Evolutionary conservation across 164 flowering plant species (phyloP).

Genomic region (Stephania yunnanensis): DNA sequence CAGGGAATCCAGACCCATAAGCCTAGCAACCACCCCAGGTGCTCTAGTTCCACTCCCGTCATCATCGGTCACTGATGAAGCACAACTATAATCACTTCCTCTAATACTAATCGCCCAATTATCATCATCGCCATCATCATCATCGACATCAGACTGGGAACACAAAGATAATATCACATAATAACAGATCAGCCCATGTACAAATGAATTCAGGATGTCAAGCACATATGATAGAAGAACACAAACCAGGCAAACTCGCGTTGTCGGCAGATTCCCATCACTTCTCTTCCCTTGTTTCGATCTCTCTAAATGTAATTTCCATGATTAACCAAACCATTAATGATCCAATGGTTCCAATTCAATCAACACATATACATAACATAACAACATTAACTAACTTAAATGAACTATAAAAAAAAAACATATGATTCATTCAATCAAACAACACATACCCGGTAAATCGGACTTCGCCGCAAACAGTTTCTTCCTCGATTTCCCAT

Average conservation of each 20-base stretch:
- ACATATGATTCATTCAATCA: neutral
- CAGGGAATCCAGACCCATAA: conserved; percentile 91
- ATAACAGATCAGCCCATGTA: neutral
- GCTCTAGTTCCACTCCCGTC: conserved; percentile 57
- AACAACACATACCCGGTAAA: conserved; percentile 42
- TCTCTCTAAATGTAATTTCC: conserved; percentile 34
- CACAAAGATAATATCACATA: neutral
- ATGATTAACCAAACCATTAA: conserved; percentile 1
- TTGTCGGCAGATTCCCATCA: conserved; percentile 43
- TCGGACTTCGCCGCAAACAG: conserved; percentile 66
- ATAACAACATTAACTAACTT: neutral
- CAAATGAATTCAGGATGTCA: neutral
- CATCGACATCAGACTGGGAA: conserved; percentile 35
- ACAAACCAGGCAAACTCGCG: conserved; percentile 47
- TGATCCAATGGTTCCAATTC: too few relatives aligned
- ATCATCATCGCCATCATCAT: conserved; percentile 40
- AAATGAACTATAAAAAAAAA: neutral
- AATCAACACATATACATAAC: neutral
- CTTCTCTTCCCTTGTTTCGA: conserved; percentile 65
- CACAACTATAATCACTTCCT: conserved; percentile 75
- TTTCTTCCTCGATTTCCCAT: conserved; percentile 80
- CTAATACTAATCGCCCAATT: conserved; percentile 38
- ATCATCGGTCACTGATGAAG: conserved; percentile 85
- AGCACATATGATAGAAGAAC: neutral
- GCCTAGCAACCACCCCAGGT: conserved; percentile 89